Percentiles rank a stretch among this genome's conserved stretches.
These are phyloP conservation scores for Xerocomus amazonicus DNA, from an alignment of 1,284 basidiomycete species.

Conservation along the genomic window DNA sequence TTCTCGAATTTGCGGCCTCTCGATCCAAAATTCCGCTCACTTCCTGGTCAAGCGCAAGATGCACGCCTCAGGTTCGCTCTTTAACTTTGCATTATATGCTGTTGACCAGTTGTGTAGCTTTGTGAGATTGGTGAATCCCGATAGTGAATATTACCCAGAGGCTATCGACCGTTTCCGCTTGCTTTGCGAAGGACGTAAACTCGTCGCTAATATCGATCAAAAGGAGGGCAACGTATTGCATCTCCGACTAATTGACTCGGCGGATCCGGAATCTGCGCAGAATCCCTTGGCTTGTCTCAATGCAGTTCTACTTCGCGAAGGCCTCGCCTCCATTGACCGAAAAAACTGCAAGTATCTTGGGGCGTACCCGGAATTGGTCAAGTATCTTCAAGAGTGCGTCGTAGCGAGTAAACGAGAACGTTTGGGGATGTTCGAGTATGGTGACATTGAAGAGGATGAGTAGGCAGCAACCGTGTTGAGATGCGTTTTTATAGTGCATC, in stretches of 20 bases:
- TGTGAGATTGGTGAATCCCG: slow-evolving; percentile 72
- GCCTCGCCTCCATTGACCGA: slow-evolving; percentile 74
- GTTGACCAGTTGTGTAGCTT: slow-evolving; percentile 51
- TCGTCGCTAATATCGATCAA: slow-evolving; percentile 87
- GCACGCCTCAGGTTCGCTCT: slow-evolving; percentile 67
- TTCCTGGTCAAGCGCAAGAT: slow-evolving; percentile 83
- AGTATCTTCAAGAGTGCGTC: slow-evolving; percentile 62
- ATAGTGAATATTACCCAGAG: slow-evolving; percentile 83
- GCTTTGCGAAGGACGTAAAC: slow-evolving; percentile 83
- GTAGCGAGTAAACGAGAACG: slow-evolving; percentile 71
- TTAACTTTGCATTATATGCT: neutral
- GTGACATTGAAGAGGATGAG: slow-evolving; percentile 76
- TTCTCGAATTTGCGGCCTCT: slow-evolving; percentile 79
- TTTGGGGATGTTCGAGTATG: slow-evolving; percentile 85
- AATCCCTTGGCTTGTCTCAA: slow-evolving; percentile 81
- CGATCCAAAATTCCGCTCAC: slow-evolving; percentile 79
- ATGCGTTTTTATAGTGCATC: slow-evolving; percentile 16
- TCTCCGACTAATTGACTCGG: slow-evolving; percentile 83
- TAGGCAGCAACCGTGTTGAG: slow-evolving; percentile 15
- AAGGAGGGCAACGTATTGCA: slow-evolving; percentile 76
- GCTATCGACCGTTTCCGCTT: slow-evolving; percentile 82
- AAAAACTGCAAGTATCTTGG: slow-evolving; percentile 73
- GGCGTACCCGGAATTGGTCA: slow-evolving; percentile 67
- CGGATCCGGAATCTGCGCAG: slow-evolving; percentile 60
- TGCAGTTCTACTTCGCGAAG: slow-evolving; percentile 77